These are phyloP conservation scores for Agaricus subrufescens DNA, from an alignment of 768 basidiomycete genomes.

Conservation along the genomic window DNA sequence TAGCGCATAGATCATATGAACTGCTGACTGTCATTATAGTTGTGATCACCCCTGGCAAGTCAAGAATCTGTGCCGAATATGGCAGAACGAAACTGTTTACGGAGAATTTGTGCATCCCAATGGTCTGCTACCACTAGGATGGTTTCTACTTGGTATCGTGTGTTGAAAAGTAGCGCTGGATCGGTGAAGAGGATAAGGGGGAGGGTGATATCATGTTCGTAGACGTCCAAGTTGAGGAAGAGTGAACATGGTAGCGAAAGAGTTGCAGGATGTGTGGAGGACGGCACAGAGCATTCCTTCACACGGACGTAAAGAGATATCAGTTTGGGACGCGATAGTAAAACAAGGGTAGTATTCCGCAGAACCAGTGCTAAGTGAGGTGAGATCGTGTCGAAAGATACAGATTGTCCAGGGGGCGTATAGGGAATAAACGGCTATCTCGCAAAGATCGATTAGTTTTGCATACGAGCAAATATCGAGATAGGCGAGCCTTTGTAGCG, in stretches of 20 bases:
- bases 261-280: constrained; percentile 9
- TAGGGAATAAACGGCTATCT: too few species aligned
- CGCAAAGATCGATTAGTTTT: too few species aligned
- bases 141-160: constrained; percentile 43
- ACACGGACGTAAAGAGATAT: constrained; percentile 25
- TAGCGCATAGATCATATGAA: constrained; percentile 46
- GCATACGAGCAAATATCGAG: too few species aligned
- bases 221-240: constrained; percentile 43
- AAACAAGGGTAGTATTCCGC: constrained; percentile 24
- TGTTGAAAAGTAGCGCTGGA: constrained; percentile 30
- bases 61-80: constrained; percentile 20
- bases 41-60: too few species aligned
- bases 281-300: too few species aligned
- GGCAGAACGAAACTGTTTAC: constrained; percentile 43
- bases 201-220: constrained; percentile 40
- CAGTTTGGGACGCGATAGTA: constrained; percentile 27
- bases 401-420: too few species aligned
- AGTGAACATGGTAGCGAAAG: constrained; percentile 58
- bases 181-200: constrained; percentile 56
- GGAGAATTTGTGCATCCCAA: constrained; percentile 63
- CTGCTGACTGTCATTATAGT: constrained; percentile 27
- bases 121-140: constrained; percentile 62
- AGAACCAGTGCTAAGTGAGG: background rate
- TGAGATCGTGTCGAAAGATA: background rate
- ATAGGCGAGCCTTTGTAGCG: too few species aligned